phyloP scores from a whole-genome alignment of 2,329 filamentous ascomycete genomes.

The Penicillium sp. region DNA sequence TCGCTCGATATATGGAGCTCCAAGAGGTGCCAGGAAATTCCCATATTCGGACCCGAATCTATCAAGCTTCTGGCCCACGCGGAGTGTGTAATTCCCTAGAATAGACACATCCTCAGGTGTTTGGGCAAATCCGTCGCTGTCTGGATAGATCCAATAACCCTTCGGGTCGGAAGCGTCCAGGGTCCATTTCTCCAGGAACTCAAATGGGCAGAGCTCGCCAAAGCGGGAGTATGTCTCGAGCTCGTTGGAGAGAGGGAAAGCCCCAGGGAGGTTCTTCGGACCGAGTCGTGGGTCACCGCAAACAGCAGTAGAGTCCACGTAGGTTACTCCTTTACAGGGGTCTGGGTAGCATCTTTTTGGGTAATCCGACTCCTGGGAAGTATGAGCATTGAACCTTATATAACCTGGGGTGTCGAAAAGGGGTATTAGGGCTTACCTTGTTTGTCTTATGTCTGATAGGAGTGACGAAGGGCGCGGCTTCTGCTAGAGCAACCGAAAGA shows the following conservation, averaged over 20 bases:
- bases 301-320: constrained; percentile 10
- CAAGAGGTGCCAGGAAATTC: constrained; percentile 42
- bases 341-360: constrained; percentile 9
- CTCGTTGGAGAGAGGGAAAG: constrained; percentile 16
- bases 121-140: constrained; percentile 42
- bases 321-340: constrained; percentile 10
- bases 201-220: constrained; percentile 16
- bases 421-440: neutral
- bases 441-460: neutral
- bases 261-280: constrained; percentile 11
- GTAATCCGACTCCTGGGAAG: constrained; percentile 5
- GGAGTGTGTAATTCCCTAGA: constrained; percentile 41
- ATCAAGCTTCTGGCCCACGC: constrained; percentile 45
- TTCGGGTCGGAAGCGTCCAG: constrained; percentile 17
- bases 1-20: constrained; percentile 48
- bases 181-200: constrained; percentile 16
- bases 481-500: neutral
- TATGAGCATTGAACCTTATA: neutral
- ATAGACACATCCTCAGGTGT: constrained; percentile 37
- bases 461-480: neutral
- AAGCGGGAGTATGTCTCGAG: constrained; percentile 20
- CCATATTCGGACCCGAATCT: constrained; percentile 49
- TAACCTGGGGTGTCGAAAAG: neutral
- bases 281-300: constrained; percentile 20
- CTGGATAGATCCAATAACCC: constrained; percentile 35